Base-by-base conservation (phyloP, 2,329 filamentous ascomycete genomes). In the Beauveria australis region DNA sequence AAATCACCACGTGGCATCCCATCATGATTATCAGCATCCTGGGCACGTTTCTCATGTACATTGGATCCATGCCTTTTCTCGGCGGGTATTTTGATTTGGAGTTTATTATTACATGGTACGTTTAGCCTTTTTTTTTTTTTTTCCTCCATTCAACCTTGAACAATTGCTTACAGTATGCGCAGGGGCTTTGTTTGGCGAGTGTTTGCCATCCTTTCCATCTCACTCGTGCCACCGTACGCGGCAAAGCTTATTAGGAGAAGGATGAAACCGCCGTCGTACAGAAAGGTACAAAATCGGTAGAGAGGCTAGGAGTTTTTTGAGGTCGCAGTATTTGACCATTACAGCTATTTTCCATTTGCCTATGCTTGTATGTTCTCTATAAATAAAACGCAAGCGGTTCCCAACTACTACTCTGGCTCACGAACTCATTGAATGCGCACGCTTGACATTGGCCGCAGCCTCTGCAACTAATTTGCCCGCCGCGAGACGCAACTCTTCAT, bases 1-100 rank as follows among this genome's bases (percentile, higher is more conserved):
- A 96, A 71, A 90, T 99, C 67, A 96, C 91, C 3, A 99, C 94
- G 0, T 99, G 94, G 94, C 94, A 97, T 73, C 89, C 89, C 44
- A 81, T 93, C 64, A 97, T 97, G 92, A 87, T 96, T 59, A 77
- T 90, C 56, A 88, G 83, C 66, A 89, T 97, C 63, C 69, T 96
- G 6, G 92, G 91, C 16, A 99, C 94, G 0, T 87, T 89, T 49
- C 72, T 88, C 30, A 72, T 93, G n/a, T 99, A 90, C 69, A 79
- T 92, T 28, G 91, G 85, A 3, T 91, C 86, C 44, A 79, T 97
- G 22, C 94, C 94, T 2, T 96, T 97, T 68, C 74, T 99, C 24
- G 89, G 88, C 3, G 81, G 81, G n/a, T 97, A 97, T 72, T 97
- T 94, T 74, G 91, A 97, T 69, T 80, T 97, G 44, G 76, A 74